phyloP scores from a whole-genome alignment of 805 yeast species.

The Spathaspora hagerdaliae region DNA sequence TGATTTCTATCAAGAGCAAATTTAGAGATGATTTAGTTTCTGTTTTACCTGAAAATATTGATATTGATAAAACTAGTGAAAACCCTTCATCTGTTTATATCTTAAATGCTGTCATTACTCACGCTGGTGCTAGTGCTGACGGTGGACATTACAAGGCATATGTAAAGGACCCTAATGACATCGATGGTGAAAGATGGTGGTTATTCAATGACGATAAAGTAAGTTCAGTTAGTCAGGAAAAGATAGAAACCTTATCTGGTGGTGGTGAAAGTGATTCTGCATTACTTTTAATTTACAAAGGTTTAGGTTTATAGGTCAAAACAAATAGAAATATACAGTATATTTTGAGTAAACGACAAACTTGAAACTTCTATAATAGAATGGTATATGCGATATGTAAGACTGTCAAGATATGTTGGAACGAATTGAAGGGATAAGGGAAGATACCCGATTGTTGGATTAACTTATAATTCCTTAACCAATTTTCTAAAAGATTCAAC shows the following conservation, averaged over 20 bases:
- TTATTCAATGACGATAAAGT: conserved; percentile 93
- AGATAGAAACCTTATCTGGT: conserved; percentile 82
- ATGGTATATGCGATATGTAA: too few species aligned
- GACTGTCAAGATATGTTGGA: too few species aligned
- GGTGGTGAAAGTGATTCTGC: conserved; percentile 99
- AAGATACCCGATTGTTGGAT: too few species aligned
- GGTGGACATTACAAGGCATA: conserved; percentile 97
- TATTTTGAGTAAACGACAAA: too few species aligned
- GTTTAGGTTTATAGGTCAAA: conserved; percentile 54
- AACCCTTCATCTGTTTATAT: conserved; percentile 89
- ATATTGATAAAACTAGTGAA: conserved; percentile 47
- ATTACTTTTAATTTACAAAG: conserved; percentile 79
- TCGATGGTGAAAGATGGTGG: conserved; percentile 81
- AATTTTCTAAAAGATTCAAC: conserved; percentile 63
- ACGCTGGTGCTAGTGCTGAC: conserved; percentile 93
- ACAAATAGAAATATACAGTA: too few species aligned
- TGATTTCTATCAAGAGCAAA: conserved; percentile 44
- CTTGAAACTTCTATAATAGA: too few species aligned
- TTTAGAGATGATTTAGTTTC: conserved; percentile 46
- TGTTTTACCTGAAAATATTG: conserved; percentile 36
- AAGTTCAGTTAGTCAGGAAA: conserved; percentile 68
- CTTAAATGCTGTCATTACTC: conserved; percentile 79
- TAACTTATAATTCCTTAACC: conserved; percentile 42
- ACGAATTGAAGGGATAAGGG: too few species aligned
- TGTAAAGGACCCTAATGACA: conserved; percentile 64